Conservation (phyloP, 306 rosid species). For the Rosa multiflora region DNA sequence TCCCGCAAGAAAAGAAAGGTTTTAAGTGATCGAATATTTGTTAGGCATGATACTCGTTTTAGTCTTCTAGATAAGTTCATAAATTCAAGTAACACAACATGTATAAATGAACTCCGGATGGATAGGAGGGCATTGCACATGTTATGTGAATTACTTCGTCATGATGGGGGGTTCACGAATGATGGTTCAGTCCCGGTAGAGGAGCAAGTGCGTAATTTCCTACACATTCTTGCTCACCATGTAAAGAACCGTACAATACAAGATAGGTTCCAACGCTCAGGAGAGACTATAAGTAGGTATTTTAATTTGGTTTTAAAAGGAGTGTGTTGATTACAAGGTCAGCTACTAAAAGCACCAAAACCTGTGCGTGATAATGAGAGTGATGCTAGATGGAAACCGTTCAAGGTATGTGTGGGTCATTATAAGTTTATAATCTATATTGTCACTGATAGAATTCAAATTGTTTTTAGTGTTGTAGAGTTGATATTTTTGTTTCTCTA, state of each 20-base stretch:
- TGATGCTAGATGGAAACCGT: background rate
- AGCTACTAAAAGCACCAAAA: background rate
- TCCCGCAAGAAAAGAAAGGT: background rate
- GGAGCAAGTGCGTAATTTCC: background rate
- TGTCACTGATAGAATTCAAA: background rate
- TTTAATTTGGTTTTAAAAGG: background rate
- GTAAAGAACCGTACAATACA: background rate
- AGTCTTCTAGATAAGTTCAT: background rate
- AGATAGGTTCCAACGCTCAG: background rate
- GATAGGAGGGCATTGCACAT: background rate
- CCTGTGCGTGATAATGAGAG: background rate
- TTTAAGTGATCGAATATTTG: background rate
- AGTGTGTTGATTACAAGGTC: background rate
- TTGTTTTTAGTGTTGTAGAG: too few species aligned
- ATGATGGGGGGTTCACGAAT: background rate
- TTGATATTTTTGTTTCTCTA: background rate
- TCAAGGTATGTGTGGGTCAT: background rate
- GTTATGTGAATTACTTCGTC: background rate
- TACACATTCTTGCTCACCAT: constrained; percentile 8
- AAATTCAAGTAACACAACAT: background rate
- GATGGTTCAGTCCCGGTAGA: background rate
- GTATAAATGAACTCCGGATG: background rate
- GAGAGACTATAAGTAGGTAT: background rate
- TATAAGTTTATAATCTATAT: background rate
- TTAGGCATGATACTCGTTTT: background rate